Conservation (phyloP, 768 basidiomycete species). For the Macrolepiota dolichaula region DNA sequence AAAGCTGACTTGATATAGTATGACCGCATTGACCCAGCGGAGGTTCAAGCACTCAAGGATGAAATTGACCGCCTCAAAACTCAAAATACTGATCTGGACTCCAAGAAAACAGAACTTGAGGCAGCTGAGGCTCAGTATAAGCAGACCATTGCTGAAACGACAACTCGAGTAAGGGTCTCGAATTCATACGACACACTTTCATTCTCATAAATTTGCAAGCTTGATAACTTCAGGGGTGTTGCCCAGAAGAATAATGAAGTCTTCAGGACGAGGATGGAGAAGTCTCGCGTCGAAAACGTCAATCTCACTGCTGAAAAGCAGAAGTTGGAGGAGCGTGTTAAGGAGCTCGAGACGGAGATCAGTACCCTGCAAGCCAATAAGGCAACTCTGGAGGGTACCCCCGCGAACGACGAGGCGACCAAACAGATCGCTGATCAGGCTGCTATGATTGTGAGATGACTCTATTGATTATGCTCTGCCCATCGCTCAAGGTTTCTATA, state of each 20-base stretch:
- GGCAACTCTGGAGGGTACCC: conserved; percentile 18
- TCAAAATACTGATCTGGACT: conserved; percentile 6
- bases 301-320: conserved; percentile 34
- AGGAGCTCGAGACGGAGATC: conserved; percentile 32
- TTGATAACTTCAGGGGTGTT: conserved; percentile 34
- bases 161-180: conserved; percentile 16
- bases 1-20: conserved; percentile 42
- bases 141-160: conserved; percentile 2
- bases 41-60: conserved; percentile 75
- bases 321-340: conserved; percentile 34
- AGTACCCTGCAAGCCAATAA: conserved; percentile 25
- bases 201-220: conserved; percentile 23
- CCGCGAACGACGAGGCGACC: conserved; percentile 18
- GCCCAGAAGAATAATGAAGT: conserved; percentile 23
- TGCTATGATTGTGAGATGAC: conserved; percentile 32
- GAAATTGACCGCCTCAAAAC: conserved; percentile 55
- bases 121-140: conserved; percentile 11
- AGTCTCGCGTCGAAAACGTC: conserved; percentile 33
- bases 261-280: conserved; percentile 29
- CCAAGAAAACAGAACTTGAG: conserved; percentile 19
- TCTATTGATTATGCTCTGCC: background rate
- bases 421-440: conserved; percentile 29
- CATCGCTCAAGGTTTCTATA: conserved; percentile 21
- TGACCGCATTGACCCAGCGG: conserved; percentile 85
- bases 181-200: background rate